Base-by-base conservation (phyloP, 2,329 filamentous ascomycete genomes). In the Apiospora kogelbergensis region DNA sequence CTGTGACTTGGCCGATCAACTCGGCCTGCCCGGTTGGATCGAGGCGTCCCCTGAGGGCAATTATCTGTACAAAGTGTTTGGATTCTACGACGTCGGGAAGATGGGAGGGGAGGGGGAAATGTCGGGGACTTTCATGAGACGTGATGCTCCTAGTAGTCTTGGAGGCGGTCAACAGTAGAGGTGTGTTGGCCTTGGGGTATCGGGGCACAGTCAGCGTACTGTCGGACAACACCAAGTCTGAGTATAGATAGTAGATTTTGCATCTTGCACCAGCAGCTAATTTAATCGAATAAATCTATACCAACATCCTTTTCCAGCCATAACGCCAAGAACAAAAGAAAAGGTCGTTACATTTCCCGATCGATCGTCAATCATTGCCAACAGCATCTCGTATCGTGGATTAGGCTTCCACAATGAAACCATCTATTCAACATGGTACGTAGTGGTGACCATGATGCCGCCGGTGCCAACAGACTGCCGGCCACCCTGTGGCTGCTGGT, bases 21-120 rank as follows among this genome's bases (percentile, higher is more conserved):
- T 81, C 2, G 77, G 78, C 6, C 68, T 83, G n/a, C 76, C 78
- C 3, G 73, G 73, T 0, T 82, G 79, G 65, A 74, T 82, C 20
- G 81, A 83, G 72, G 76, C 81, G 0, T 79, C 80, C 0, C 67
- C 70, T 0, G 72, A 77, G 6, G 81, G 79, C 0, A 75, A 72
- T 7, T 67, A 68, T 0, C 70, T 83, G 24, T 82, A 82, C 67
- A 74, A 76, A 68, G 79, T 76, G 71, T 75, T 75, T 44, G 81
- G 80, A 0, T 82, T 65, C 11, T 42, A 65, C 40, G 63, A 65
- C 24, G 37, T 65, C 37, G 53, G 9, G 7, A 44, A 65, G 24
- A n/a, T 44, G 17, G 22, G 20, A n/a, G 37, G 6, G 1, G 11
- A 65, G 1, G 63, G 63, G 3, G 63, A 17, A n/a, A 42, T 42